Conservation (phyloP, 768 basidiomycete genomes). For the Suillus plorans region DNA sequence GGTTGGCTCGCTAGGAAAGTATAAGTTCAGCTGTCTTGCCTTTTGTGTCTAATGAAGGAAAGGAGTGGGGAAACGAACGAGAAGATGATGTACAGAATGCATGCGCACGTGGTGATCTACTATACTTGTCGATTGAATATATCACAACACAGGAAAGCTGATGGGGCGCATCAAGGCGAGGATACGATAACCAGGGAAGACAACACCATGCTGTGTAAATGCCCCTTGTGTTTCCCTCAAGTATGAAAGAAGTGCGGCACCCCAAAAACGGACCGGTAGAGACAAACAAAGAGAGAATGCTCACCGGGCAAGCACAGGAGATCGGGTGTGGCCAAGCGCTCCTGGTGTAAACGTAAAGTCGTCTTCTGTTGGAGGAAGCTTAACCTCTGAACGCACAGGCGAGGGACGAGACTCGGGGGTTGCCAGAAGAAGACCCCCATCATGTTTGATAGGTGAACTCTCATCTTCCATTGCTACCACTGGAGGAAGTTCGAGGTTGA, state of each 20-base stretch:
- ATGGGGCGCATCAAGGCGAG: constrained; percentile 4
- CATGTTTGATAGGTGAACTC: constrained; percentile 25
- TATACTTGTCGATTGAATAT: constrained; percentile 15
- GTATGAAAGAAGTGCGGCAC: neutral
- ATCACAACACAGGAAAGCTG: constrained; percentile 1
- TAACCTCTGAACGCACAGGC: constrained; percentile 12
- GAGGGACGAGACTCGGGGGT: constrained; percentile 13
- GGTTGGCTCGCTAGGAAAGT: constrained; percentile 42
- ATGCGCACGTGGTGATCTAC: constrained; percentile 17
- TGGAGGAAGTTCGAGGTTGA: constrained; percentile 11
- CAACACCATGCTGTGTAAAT: neutral
- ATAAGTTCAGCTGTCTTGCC: constrained; percentile 15
- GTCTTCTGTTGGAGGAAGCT: constrained; percentile 16
- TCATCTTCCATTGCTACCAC: constrained; percentile 23
- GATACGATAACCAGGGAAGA: neutral
- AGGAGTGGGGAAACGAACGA: constrained; percentile 1
- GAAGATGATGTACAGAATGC: neutral
- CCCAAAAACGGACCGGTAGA: neutral
- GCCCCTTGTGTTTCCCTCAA: neutral
- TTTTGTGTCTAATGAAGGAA: neutral
- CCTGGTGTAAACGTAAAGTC: constrained; percentile 1
- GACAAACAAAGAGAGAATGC: constrained; percentile 7
- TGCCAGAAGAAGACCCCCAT: constrained; percentile 22
- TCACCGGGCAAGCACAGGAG: constrained; percentile 33
- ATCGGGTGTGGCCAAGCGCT: constrained; percentile 27